Percentiles rank a stretch among this genome's conserved stretches.
Evolutionary conservation across 116 monocot genomes (phyloP).

Genomic region (Zostera marina): DNA sequence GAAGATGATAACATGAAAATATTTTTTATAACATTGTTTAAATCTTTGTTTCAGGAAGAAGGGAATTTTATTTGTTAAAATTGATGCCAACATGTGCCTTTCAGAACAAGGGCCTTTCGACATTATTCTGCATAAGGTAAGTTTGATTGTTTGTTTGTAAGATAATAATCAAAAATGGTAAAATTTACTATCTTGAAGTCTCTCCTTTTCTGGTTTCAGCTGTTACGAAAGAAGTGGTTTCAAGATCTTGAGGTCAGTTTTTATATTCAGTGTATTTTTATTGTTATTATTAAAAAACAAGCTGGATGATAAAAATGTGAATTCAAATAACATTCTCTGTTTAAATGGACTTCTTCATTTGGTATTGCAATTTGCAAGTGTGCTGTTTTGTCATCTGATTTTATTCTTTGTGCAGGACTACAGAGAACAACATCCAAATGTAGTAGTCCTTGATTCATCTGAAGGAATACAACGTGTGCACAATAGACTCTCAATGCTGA

Average conservation of each 20-base stretch:
- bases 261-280: too few species aligned
- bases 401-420: conserved; percentile 36
- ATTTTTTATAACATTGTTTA: neutral
- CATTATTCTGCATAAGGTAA: conserved; percentile 83
- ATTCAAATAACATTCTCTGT: neutral
- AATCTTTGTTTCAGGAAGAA: conserved; percentile 50
- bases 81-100: conserved; percentile 62
- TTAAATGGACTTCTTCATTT: neutral
- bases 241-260: conserved; percentile 21
- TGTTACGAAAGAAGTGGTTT: conserved; percentile 16
- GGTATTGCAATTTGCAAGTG: neutral
- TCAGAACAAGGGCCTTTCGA: conserved; percentile 93
- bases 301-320: neutral
- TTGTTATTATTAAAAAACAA: too few species aligned
- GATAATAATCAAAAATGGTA: neutral
- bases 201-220: conserved; percentile 5
- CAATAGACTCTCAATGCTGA: conserved; percentile 90
- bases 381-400: neutral
- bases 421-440: conserved; percentile 68
- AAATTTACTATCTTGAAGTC: too few species aligned
- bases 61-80: conserved; percentile 81
- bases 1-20: neutral
- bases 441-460: conserved; percentile 82
- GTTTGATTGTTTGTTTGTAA: neutral
- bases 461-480: conserved; percentile 65